Percentiles rank a stretch among this genome's conserved stretches.
Evolutionary conservation across 768 basidiomycete genomes (phyloP).

Genomic region (Cantharellus cinnabarinus): DNA sequence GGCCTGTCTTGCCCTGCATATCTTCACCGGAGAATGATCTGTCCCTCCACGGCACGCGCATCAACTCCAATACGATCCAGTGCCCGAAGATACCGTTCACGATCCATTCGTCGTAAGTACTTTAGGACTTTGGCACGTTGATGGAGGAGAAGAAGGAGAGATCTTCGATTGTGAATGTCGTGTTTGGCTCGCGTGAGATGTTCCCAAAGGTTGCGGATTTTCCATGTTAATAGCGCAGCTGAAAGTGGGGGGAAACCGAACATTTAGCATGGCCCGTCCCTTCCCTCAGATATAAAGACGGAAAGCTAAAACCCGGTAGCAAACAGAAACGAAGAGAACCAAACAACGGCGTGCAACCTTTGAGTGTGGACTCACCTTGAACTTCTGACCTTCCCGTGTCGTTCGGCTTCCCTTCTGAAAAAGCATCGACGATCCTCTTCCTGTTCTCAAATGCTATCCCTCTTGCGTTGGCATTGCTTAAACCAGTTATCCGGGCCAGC

Average conservation of each 20-base stretch:
- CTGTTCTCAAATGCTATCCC: constrained; percentile 83
- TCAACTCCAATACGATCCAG: constrained; percentile 62
- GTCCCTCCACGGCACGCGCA: constrained; percentile 67
- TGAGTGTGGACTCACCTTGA: constrained; percentile 40
- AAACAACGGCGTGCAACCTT: neutral
- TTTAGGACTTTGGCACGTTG: constrained; percentile 63
- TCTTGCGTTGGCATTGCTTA: constrained; percentile 69
- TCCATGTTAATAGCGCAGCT: constrained; percentile 76
- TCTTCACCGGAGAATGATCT: constrained; percentile 36
- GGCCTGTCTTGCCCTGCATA: neutral
- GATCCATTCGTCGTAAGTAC: constrained; percentile 48
- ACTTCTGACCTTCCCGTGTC: constrained; percentile 77
- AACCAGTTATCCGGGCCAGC: constrained; percentile 54
- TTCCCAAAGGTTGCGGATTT: constrained; percentile 63
- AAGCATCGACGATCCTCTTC: constrained; percentile 52
- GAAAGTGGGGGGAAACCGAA: neutral
- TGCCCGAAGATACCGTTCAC: constrained; percentile 50
- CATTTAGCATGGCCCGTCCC: no score
- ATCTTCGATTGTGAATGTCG: constrained; percentile 54
- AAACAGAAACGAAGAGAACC: neutral
- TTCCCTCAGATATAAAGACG: no score
- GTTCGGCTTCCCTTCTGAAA: constrained; percentile 48
- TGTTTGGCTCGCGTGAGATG: constrained; percentile 49
- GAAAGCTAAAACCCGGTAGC: no score
- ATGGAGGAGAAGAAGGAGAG: constrained; percentile 61